Evolutionary conservation across 2,329 filamentous ascomycete genomes (phyloP), one percentile per base, ranked within the genome.

Genomic region (Xylaria digitata): DNA sequence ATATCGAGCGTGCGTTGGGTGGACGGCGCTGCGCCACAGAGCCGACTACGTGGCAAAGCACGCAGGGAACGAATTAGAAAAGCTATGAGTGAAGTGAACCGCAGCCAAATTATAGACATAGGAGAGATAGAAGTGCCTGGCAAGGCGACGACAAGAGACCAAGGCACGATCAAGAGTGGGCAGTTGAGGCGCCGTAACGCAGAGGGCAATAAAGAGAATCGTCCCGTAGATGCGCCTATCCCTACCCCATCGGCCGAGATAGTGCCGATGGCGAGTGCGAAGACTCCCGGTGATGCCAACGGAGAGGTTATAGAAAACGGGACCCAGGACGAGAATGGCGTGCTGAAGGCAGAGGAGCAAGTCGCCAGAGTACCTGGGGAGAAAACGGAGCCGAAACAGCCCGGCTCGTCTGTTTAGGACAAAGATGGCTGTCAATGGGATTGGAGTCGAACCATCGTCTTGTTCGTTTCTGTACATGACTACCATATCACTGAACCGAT

Each of bases 1-100:
- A 87, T 99, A 54, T 85, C 89, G 68, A 88, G 89, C 59, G 87
- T 97, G 11, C 89, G 93, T 59, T 98, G 94, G 90, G 92, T 97
- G 0, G 90, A 88, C 70, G 94, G 96, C 13, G 90, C 87, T 0
- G 85, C 84, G 69, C 86, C 81, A 63, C 85, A 88, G 74, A 84
- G 84, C 32, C 79, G 86, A 53, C 81, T 88, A 1, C 81, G 86
- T 3, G 87, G 87, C 57, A 85, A 86, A 73, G 87, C 80, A 1
- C 79, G 86, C 4, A 78, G 86, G 11, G 85, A 88, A 71, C 81
- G 87, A 48, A 89, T 88, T 75, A 80, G 85, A 40, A 85, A 83
- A 74, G 84, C 84, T 1, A 83, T 88, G 81, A 77, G 79, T 54
- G 86, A 87, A 70, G 81, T 86, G 13, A 83, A 83, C 45, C 76